Evolutionary conservation across 768 basidiomycete species (phyloP), one percentile per base, ranked within the genome.

Genomic region (Calvatia gigantea): DNA sequence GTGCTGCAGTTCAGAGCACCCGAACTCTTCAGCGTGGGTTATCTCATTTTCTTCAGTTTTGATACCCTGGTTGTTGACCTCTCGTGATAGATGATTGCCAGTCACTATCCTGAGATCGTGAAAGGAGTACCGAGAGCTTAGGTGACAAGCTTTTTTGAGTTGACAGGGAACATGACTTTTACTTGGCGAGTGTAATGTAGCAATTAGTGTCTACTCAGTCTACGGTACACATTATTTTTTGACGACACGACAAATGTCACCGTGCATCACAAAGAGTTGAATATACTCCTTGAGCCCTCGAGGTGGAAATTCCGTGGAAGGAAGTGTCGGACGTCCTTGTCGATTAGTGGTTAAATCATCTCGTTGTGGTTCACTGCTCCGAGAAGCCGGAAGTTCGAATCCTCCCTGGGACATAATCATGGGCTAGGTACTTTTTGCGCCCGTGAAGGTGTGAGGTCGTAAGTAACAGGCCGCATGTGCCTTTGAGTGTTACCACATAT

Each of bases 1-100:
- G 81, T 92, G 17, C 73, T 93, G 43, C 85, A 85, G 4, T 73
- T 82, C 41, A 79, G 92, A 46, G 85, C 87, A 15, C 91, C 90
- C 15, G 81, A 77, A 32, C 71, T 92, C 42, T 91, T 90, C 63
- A 73, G 64, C 28, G 85, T 87, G 66, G 57, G 80, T 67, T 51
- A 43, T 12, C 21, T 44, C 19, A 28, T 27, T 21, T 51, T 46
- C 43, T 47, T 23, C 4, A n/a, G n/a, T 17, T 27, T 14, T 6
- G 15, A 8, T 12, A 8, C n/a, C 9, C 11, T 42, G 31, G 9
- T 35, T 47, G 27, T 56, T 32, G 50, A n/a, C 5, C 29, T 37
- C 33, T 21, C 47, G 5, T 7, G 19, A 7, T 37, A 87, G 85
- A 70, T 87, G 69, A 87, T 91, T 61, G 81, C 83, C 4, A 67